These are phyloP conservation scores for Capronia americana DNA, from an alignment of 2,329 filamentous ascomycete genomes.

Conservation along the genomic window DNA sequence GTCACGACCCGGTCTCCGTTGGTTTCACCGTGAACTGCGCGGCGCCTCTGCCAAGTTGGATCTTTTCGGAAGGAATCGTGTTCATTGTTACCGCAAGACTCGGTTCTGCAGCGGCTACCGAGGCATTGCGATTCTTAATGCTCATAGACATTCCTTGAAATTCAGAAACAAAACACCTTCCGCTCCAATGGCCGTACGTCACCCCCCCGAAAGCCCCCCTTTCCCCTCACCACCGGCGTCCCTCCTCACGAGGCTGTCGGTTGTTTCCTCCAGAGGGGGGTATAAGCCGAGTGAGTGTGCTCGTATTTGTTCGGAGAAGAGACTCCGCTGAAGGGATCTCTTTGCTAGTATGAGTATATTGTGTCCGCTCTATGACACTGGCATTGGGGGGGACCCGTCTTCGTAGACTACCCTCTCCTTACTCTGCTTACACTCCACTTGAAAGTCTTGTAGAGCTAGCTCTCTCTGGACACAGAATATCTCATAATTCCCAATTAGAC, in stretches of 20 bases:
- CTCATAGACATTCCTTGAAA: no score
- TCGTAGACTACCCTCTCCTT: neutral
- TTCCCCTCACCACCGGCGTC: neutral
- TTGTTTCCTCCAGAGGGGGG: neutral
- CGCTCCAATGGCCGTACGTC: neutral
- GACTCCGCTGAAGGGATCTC: neutral
- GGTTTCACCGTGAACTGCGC: no score
- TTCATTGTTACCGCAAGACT: no score
- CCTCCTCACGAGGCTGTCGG: neutral
- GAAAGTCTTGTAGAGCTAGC: neutral
- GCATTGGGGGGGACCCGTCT: neutral
- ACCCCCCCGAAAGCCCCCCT: no score
- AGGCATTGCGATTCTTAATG: no score
- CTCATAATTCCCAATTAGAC: neutral
- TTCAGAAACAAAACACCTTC: neutral
- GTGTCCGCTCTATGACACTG: no score
- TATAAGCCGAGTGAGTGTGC: neutral
- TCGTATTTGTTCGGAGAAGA: neutral
- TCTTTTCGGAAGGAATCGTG: no score
- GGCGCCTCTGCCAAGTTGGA: no score
- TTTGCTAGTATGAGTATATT: no score
- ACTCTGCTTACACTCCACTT: neutral
- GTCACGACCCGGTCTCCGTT: neutral
- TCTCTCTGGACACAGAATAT: no score
- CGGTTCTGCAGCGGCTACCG: no score